phyloP scores from a whole-genome alignment of 352 stramenopile species.

The Plasmopara halstedii region DNA sequence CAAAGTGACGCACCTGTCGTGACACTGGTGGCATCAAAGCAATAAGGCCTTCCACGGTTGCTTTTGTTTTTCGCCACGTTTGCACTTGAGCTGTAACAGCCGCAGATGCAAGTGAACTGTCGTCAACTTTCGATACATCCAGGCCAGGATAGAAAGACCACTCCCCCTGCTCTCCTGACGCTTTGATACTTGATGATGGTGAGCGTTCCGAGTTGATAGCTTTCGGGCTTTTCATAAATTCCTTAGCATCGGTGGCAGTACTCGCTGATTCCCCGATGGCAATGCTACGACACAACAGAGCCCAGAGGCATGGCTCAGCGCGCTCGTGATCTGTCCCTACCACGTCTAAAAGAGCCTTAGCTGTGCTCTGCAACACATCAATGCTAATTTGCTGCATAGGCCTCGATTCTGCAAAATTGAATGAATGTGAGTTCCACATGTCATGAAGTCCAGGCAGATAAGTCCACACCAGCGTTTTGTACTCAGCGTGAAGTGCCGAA shows the following conservation, averaged over 20 bases:
- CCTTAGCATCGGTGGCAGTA: slow-evolving; percentile 19
- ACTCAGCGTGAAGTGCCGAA: slow-evolving; percentile 67
- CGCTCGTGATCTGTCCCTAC: slow-evolving; percentile 38
- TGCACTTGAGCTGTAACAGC: slow-evolving; percentile 49
- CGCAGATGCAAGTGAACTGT: slow-evolving; percentile 24
- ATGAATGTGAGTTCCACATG: slow-evolving; percentile 59
- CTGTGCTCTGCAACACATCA: slow-evolving; percentile 43
- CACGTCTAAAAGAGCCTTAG: slow-evolving; percentile 60
- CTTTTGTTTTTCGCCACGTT: slow-evolving; percentile 69
- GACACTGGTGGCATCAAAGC: slow-evolving; percentile 55
- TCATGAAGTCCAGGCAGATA: slow-evolving; percentile 61
- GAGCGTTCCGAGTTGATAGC: slow-evolving; percentile 24
- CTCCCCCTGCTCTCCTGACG: slow-evolving; percentile 10
- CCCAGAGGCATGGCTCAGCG: slow-evolving; percentile 59
- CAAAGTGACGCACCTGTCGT: slow-evolving; percentile 70
- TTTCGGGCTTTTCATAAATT: slow-evolving; percentile 72
- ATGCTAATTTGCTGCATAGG: slow-evolving; percentile 27
- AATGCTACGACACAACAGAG: slow-evolving; percentile 71
- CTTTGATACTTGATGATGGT: slow-evolving; percentile 5
- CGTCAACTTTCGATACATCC: slow-evolving; percentile 19
- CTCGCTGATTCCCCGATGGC: slow-evolving; percentile 66
- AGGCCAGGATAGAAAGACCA: slow-evolving; percentile 13
- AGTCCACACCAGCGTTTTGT: slow-evolving; percentile 46
- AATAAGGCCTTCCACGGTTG: slow-evolving; percentile 50
- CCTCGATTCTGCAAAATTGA: slow-evolving; percentile 18